These are phyloP conservation scores for Auxenochlorella protothecoides DNA, from an alignment of 139 green algal species.

Conservation along the genomic window DNA sequence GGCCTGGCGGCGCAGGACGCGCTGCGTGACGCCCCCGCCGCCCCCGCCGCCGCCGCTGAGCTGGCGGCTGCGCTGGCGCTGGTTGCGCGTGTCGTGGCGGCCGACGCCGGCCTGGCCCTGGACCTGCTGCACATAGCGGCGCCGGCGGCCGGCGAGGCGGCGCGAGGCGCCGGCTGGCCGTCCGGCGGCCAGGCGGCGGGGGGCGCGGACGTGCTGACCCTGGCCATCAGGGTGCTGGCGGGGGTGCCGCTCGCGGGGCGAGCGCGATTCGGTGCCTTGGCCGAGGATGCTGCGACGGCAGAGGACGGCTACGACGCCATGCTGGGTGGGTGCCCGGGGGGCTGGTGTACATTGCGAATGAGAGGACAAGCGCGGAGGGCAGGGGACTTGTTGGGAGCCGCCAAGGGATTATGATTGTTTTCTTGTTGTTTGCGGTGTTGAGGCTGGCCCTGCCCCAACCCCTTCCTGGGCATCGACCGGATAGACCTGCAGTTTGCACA, in stretches of 20 bases:
- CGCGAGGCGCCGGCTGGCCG: too few species aligned
- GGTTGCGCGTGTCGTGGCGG: constrained; percentile 4
- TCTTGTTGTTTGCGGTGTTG: too few species aligned
- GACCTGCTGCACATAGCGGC: constrained; percentile 20
- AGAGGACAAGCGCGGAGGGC: neutral
- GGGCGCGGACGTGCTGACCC: constrained; percentile 18
- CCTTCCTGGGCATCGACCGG: too few species aligned
- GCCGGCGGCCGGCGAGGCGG: neutral
- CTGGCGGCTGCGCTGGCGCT: constrained; percentile 6
- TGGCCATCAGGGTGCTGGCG: constrained; percentile 10
- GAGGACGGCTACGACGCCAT: too few species aligned
- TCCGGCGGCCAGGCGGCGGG: neutral
- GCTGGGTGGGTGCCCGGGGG: neutral
- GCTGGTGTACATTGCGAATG: constrained; percentile 2
- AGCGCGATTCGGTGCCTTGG: constrained; percentile 13
- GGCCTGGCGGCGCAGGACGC: neutral
- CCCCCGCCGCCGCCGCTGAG: neutral
- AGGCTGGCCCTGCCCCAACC: too few species aligned
- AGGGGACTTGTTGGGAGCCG: neutral
- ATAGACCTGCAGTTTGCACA: too few species aligned
- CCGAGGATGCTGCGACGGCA: neutral
- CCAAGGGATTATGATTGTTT: too few species aligned
- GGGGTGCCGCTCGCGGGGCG: constrained; percentile 10
- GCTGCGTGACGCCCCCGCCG: neutral
- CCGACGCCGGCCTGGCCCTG: constrained; percentile 3